Percentiles rank a stretch among this genome's conserved stretches.
These are phyloP conservation scores for Aspergillus diversus DNA, from an alignment of 495 filamentous ascomycete species.

Conservation along the genomic window DNA sequence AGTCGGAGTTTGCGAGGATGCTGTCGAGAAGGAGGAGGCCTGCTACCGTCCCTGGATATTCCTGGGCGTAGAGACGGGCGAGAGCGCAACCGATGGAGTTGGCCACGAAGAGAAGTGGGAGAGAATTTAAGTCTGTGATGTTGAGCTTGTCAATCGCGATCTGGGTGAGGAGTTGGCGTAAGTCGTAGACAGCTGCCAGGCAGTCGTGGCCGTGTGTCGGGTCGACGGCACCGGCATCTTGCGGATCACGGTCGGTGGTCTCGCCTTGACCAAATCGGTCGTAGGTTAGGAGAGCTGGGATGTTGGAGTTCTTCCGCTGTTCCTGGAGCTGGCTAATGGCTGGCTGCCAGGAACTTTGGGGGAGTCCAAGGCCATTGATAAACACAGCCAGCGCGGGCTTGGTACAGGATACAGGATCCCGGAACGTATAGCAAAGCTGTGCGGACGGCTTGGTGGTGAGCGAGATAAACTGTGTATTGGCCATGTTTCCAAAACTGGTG, in stretches of 20 bases:
- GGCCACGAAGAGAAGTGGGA: constrained; percentile 52
- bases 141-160: constrained; percentile 31
- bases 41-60: constrained; percentile 47
- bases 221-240: constrained; percentile 20
- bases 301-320: constrained; percentile 25
- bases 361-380: constrained; percentile 62
- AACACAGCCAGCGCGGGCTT: constrained; percentile 55
- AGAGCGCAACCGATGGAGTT: constrained; percentile 65
- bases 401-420: constrained; percentile 19
- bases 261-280: constrained; percentile 67
- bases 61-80: constrained; percentile 56
- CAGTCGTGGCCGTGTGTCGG: constrained; percentile 58
- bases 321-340: constrained; percentile 44
- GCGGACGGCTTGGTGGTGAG: constrained; percentile 37
- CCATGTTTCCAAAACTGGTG: constrained; percentile 10
- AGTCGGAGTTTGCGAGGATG: constrained; percentile 64
- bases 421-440: constrained; percentile 32
- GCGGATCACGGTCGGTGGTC: constrained; percentile 11
- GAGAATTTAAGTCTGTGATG: constrained; percentile 20
- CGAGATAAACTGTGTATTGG: constrained; percentile 19
- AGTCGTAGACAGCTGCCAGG: constrained; percentile 48
- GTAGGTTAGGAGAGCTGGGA: constrained; percentile 59
- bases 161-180: constrained; percentile 53
- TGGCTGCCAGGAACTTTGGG: constrained; percentile 52
- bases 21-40: constrained; percentile 63